Conservation (phyloP, 306 rosid species). For the Ziziphus jujuba region DNA sequence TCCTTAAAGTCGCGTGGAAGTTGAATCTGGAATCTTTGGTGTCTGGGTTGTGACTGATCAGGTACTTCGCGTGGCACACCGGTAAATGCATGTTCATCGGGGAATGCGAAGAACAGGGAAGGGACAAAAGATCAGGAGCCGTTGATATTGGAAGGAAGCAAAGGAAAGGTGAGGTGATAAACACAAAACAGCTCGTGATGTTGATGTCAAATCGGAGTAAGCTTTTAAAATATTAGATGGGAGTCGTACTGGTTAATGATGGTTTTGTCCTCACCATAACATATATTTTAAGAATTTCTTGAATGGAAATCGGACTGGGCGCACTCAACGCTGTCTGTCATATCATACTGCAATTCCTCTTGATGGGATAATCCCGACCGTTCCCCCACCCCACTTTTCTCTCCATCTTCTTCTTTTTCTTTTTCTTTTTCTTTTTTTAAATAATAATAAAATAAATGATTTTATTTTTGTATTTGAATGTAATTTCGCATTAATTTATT, state of each 20-base stretch:
- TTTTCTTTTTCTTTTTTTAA: background rate
- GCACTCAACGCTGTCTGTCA: constrained; percentile 33
- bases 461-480: too few relatives aligned
- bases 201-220: constrained; percentile 19
- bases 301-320: constrained; percentile 20
- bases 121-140: background rate
- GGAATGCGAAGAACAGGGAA: background rate
- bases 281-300: background rate
- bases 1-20: background rate
- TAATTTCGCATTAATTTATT: too few relatives aligned
- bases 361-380: constrained; percentile 19
- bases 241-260: constrained; percentile 30
- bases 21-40: background rate
- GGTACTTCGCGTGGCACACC: background rate
- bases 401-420: background rate
- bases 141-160: background rate
- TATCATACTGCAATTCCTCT: constrained; percentile 22
- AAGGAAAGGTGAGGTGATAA: background rate
- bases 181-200: constrained; percentile 12
- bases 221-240: background rate
- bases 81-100: background rate
- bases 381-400: too few relatives aligned
- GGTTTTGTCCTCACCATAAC: constrained; percentile 21
- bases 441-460: too few relatives aligned
- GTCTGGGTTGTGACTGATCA: background rate